Percentiles rank a stretch among this genome's conserved stretches.
These are phyloP conservation scores for Waltiozyma sp. DNA, from an alignment of 1,139 yeast species.

Conservation along the genomic window DNA sequence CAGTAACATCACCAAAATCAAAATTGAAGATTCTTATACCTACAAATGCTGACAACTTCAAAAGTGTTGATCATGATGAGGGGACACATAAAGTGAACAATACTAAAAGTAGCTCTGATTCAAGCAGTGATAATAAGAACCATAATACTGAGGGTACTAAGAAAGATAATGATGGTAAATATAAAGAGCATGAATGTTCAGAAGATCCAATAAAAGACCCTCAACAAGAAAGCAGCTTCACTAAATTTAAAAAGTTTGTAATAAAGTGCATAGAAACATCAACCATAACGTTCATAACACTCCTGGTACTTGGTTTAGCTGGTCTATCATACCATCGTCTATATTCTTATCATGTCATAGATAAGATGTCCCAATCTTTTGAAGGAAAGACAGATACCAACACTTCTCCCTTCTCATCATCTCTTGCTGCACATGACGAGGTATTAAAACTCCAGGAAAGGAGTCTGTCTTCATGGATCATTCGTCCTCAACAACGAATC, in stretches of 20 bases:
- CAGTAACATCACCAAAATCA: conserved; percentile 1
- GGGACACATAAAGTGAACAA: conserved; percentile 3
- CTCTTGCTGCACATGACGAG: background rate
- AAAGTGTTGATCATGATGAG: conserved; percentile 1
- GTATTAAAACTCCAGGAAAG: conserved; percentile 26
- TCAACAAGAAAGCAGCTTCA: conserved; percentile 1
- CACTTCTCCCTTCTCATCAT: too few species aligned
- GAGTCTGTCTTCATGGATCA: conserved; percentile 40
- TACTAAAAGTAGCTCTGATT: background rate
- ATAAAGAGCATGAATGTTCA: conserved; percentile 7
- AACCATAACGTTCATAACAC: conserved; percentile 65
- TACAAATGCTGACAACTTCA: conserved; percentile 11
- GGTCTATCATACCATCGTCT: conserved; percentile 59
- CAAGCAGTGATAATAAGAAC: conserved; percentile 3
- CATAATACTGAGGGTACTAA: conserved; percentile 7
- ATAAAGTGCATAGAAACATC: conserved; percentile 60
- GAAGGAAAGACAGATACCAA: conserved; percentile 45
- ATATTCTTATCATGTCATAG: conserved; percentile 48
- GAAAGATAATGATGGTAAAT: conserved; percentile 5
- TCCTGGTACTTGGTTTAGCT: conserved; percentile 59
- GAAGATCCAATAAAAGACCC: background rate
- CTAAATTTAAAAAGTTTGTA: conserved; percentile 23
- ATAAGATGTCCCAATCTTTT: conserved; percentile 59
- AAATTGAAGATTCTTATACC: conserved; percentile 14
- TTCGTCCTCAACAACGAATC: conserved; percentile 55